A percentile compares a stretch with the other conserved stretches of the same genome.
Conservation (phyloP, 1,139 yeast species). For the Geotrichum aggregatum region DNA sequence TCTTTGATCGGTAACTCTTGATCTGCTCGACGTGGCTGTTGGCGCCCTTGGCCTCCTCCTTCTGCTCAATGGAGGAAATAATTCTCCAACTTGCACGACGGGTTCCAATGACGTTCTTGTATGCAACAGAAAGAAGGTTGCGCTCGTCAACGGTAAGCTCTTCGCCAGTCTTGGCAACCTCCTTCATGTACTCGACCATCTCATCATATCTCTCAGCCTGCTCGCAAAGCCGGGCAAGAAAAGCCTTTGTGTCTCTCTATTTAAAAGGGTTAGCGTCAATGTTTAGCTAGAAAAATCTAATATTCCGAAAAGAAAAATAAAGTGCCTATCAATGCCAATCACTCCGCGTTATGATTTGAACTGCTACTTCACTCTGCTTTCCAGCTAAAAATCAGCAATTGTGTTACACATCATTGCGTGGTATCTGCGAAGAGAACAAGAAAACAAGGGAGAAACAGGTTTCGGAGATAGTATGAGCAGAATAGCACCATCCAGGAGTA, state of each 20-base stretch:
- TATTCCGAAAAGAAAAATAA: background rate
- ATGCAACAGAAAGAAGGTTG: slow-evolving; percentile 92
- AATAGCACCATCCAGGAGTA: too few species aligned
- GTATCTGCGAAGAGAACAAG: too few species aligned
- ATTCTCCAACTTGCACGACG: slow-evolving; percentile 99
- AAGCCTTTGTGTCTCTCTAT: slow-evolving; percentile 94
- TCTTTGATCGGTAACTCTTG: slow-evolving; percentile 92
- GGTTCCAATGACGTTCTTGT: slow-evolving; percentile 97
- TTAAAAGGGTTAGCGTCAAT: slow-evolving; percentile 6
- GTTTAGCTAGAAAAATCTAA: background rate
- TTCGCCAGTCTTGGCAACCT: slow-evolving; percentile 92
- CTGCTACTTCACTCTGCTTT: too few species aligned
- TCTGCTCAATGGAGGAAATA: slow-evolving; percentile 96
- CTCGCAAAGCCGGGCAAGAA: slow-evolving; percentile 96
- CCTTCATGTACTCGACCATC: slow-evolving; percentile 98
- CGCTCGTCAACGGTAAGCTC: slow-evolving; percentile 97
- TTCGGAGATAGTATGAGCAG: too few species aligned
- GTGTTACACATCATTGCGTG: too few species aligned
- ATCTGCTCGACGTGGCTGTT: slow-evolving; percentile 84
- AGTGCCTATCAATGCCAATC: background rate
- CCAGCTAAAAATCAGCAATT: too few species aligned
- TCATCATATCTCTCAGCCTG: slow-evolving; percentile 99
- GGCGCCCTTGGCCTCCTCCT: slow-evolving; percentile 92
- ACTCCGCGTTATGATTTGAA: too few species aligned
- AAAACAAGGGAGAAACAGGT: too few species aligned